Base-by-base conservation (phyloP, 768 basidiomycete genomes). In the Russula sp. region DNA sequence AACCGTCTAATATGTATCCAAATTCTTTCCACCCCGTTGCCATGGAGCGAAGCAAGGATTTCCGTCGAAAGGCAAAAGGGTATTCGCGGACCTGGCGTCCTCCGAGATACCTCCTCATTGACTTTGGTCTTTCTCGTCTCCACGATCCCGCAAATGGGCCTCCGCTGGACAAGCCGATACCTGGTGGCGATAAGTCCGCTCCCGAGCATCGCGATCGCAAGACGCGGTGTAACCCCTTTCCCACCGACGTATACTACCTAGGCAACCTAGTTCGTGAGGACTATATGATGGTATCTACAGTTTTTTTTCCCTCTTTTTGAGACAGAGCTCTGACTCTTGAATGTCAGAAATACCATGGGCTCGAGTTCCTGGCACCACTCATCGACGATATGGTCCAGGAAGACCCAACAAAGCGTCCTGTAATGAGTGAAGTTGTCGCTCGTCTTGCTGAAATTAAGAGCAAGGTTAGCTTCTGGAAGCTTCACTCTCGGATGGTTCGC, bases 321-420 rank as follows among this genome's bases (percentile, higher is more conserved):
- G 25, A 29, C 32, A 20, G 3, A 14, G 22, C 22, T 2, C 20
- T 45, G 42, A 51, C 22, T 29, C 25, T 29, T 29, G 7, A 16
- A 41, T 7, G 20, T 7, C 6, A 63, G 61, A 58, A 63, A 25
- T 59, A 48, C 34, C n/a, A 60, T 9, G 62, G 62, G 2, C 42
- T 64, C 8, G 47, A 61, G n/a, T 64, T 64, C 41, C 50, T 64
- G 5, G 20, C 48, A 41, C 25, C 42, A 45, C 55, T 68, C 10
- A 63, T 69, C 35, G 56, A 56, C 0, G 73, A 75, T 16, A 77
- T 78, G 76, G 67, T 71, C 2, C 72, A 75, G 54, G 63, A 69
- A 0, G 71, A 77, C 51, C 73, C 75, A 0, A 53, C 61, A 5
- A 69, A 71, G 50, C 72, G 76, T 9, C 76, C 76, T 0, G 71